Evolutionary conservation across 805 yeast genomes (phyloP).

Genomic region (Saccharomycopsis sp.): DNA sequence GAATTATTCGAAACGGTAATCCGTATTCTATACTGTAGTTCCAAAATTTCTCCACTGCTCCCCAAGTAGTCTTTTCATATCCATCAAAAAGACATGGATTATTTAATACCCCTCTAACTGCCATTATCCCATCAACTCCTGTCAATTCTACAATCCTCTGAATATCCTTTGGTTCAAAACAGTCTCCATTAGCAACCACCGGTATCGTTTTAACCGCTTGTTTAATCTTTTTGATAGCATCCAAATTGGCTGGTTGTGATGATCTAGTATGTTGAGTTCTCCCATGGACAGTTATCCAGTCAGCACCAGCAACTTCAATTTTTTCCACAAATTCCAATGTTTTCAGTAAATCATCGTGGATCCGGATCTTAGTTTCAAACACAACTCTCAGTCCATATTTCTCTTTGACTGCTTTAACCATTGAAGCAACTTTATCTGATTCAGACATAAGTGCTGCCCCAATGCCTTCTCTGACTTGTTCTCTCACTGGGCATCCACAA

Average conservation of each 20-base stretch:
- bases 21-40: slow-evolving; percentile 74
- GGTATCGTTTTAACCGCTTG: slow-evolving; percentile 52
- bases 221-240: slow-evolving; percentile 66
- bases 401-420: slow-evolving; percentile 79
- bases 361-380: slow-evolving; percentile 89
- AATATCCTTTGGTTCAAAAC: slow-evolving; percentile 64
- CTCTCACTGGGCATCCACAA: slow-evolving; percentile 96
- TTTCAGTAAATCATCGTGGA: slow-evolving; percentile 67
- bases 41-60: slow-evolving; percentile 79
- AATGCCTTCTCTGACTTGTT: slow-evolving; percentile 90
- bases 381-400: slow-evolving; percentile 57
- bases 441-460: slow-evolving; percentile 93
- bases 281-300: slow-evolving; percentile 91
- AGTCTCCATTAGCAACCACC: slow-evolving; percentile 97
- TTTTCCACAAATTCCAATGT: slow-evolving; percentile 65
- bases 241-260: slow-evolving; percentile 73
- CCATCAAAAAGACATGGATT: slow-evolving; percentile 91
- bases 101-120: slow-evolving; percentile 78
- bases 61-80: slow-evolving; percentile 74
- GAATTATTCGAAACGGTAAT: slow-evolving; percentile 73
- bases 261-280: slow-evolving; percentile 81
- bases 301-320: slow-evolving; percentile 85
- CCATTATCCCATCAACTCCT: slow-evolving; percentile 89
- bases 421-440: slow-evolving; percentile 68
- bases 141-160: slow-evolving; percentile 53